Percentiles rank a stretch among this genome's conserved stretches.
These are phyloP conservation scores for Rosa persica DNA, from an alignment of 306 rosid species.

Conservation along the genomic window DNA sequence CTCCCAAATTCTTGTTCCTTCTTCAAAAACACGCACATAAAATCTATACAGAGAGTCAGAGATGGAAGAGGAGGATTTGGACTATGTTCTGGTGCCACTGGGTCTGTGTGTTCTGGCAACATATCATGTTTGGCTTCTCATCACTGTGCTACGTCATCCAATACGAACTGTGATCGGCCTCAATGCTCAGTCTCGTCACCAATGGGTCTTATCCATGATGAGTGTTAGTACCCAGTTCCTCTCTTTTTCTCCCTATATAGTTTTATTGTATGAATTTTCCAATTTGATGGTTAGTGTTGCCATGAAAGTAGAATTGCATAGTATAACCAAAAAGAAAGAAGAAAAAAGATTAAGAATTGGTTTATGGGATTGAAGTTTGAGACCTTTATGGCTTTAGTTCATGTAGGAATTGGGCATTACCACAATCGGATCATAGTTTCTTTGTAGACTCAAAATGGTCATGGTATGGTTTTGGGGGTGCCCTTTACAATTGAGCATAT, in stretches of 20 bases:
- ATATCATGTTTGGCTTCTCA: slow-evolving; percentile 68
- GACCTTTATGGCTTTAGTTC: neutral
- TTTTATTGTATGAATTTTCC: neutral
- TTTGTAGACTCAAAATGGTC: neutral
- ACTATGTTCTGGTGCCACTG: slow-evolving; percentile 55
- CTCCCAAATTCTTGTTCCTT: neutral
- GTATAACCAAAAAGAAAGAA: neutral
- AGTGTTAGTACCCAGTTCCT: slow-evolving; percentile 44
- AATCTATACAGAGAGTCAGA: neutral
- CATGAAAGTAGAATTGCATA: neutral
- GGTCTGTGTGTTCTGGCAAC: slow-evolving; percentile 53
- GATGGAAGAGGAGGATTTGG: slow-evolving; percentile 57
- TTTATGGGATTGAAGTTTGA: neutral
- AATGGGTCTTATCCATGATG: slow-evolving; percentile 80
- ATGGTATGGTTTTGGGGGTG: neutral
- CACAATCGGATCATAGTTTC: neutral
- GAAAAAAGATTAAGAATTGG: neutral
- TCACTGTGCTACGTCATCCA: slow-evolving; percentile 43
- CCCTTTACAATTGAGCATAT: neutral
- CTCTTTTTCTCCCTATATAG: slow-evolving; percentile 10
- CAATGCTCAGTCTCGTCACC: slow-evolving; percentile 70
- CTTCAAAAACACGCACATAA: neutral
- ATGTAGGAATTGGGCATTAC: neutral
- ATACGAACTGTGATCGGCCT: slow-evolving; percentile 71
- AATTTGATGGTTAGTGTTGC: neutral